Base-by-base conservation (phyloP, 1,139 yeast genomes). In the Pichia sp. region DNA sequence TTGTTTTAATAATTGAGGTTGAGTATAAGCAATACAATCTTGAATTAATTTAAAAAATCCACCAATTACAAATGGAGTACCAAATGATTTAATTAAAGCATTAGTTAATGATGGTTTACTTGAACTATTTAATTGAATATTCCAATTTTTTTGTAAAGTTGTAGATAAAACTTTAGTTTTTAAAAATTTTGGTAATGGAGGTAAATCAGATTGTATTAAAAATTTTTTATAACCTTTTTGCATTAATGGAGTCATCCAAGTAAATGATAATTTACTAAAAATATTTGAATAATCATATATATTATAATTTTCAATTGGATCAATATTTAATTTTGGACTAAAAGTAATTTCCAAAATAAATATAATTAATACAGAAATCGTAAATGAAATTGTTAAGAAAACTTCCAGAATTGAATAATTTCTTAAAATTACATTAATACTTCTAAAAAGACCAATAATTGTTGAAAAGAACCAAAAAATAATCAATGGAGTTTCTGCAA, bases 161-260 rank as follows among this genome's bases (percentile, higher is more conserved):
- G 64, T 61, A 12, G 86, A 67, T 24, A 81, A 70, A 31, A 65
- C 65, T 10, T 68, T 65, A 10, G 92, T 69, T 51, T 71, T 75
- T 56, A 85, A 79, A 43, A 73, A 78, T 11, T 67, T 59, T 16
- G 98, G 97, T 49, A 92, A 71, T 22, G 78, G 74, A 16, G 97
- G 97, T 54, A 92, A 73, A 63, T 92, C 97, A 2, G 70, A 68
- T 58, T 85, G 92, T 10, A 82, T 75, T 54, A 92, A 71, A 61
- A 66, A 92, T 47, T 82, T 81, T 28, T 71, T 65, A 60, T 85
- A 87, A 25, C 99, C 99, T 48, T 75, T 76, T 59, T 73, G 81
- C 96, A 92, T 90, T 59, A 92, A 70, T 5, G 82, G 86, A 3
- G 90, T 78, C 95, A 92, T 85, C 99, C 99, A 92, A 36, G 79